These are phyloP conservation scores for Datura wrightii DNA, from an alignment of 257 asterid genomes.

Conservation along the genomic window DNA sequence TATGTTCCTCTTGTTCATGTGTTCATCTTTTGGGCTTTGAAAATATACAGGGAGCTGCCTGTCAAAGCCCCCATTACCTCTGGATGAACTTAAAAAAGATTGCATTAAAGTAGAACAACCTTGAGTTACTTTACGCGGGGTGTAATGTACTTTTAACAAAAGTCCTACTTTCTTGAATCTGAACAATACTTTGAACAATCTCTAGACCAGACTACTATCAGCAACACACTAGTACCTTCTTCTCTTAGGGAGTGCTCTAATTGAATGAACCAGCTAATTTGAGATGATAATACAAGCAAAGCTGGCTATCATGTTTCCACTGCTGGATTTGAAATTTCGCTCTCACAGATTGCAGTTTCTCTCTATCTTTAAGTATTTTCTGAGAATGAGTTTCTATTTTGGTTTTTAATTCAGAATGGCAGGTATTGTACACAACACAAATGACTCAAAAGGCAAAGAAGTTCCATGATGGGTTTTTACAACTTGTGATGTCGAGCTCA, in stretches of 20 bases:
- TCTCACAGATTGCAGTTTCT: slow-evolving; percentile 10
- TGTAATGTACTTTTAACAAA: neutral
- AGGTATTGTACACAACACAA: slow-evolving; percentile 88
- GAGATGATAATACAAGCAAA: slow-evolving; percentile 3
- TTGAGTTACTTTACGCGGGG: neutral
- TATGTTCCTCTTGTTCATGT: slow-evolving; percentile 13
- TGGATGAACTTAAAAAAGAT: neutral
- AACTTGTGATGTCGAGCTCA: slow-evolving; percentile 67
- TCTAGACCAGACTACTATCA: slow-evolving; percentile 6
- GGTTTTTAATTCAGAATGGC: slow-evolving; percentile 63
- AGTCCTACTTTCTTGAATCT: slow-evolving; percentile 15
- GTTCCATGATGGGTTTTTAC: slow-evolving; percentile 79
- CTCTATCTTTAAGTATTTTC: neutral
- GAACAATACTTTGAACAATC: neutral
- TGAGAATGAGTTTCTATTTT: neutral
- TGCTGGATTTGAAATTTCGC: neutral
- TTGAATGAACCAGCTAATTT: neutral
- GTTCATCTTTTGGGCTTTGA: neutral
- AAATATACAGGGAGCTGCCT: neutral
- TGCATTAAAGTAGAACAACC: neutral
- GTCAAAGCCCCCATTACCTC: neutral
- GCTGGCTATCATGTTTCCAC: slow-evolving; percentile 15
- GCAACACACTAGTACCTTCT: neutral
- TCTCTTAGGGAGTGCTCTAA: neutral
- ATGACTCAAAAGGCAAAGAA: slow-evolving; percentile 83